Base-by-base conservation (phyloP, 148 eudicot genomes). In the Rhododendron kiyosumense region DNA sequence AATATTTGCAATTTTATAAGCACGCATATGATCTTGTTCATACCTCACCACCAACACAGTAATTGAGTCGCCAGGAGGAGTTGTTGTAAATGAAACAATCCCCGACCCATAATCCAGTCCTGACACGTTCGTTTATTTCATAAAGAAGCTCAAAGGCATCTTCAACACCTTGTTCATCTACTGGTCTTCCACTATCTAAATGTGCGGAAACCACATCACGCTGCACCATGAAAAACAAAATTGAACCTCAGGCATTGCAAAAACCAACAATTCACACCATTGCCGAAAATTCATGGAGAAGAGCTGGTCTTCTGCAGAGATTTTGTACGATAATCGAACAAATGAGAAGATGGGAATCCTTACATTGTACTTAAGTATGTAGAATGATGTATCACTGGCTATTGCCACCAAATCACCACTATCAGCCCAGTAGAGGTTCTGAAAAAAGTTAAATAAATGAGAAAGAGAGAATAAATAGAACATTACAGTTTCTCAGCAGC, bases 41-140 rank as follows among this genome's bases (percentile, higher is more conserved):
- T 94, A 97, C 99, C 99, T 97, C 99, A 78, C 99, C 99, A 89
- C 99, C 99, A 86, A 97, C 98, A 90, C 99, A 97, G 79, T 97
- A 97, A 89, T 97, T 97, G 63, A 97, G 98, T 83, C 98, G 92
- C 99, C 98, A 95, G 38, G 98, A 94, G 71, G 98, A 93, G 88
- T 95, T 95, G 82, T 93, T 97, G 88, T 97, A 97, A 87, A 97
- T 94, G 85, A 97, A 97, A 86, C 99, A 97, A 87, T 97, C 99
- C 57, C 99, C 99, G 63, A 97, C 99, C 99, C 99, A 97, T 86
- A 97, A 48, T 79, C 99, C 99, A 48, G 99, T 97, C 88, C 99
- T 91, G 54, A 95, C 98, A 83, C 98, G 91, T 90, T 97, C 99
- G 88, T 92, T 94, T 85, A 95, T 94, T 92, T 97, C 99, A 85